phyloP scores from a whole-genome alignment of 2,329 filamentous ascomycete species.

The Aspergillus alliaceus region DNA sequence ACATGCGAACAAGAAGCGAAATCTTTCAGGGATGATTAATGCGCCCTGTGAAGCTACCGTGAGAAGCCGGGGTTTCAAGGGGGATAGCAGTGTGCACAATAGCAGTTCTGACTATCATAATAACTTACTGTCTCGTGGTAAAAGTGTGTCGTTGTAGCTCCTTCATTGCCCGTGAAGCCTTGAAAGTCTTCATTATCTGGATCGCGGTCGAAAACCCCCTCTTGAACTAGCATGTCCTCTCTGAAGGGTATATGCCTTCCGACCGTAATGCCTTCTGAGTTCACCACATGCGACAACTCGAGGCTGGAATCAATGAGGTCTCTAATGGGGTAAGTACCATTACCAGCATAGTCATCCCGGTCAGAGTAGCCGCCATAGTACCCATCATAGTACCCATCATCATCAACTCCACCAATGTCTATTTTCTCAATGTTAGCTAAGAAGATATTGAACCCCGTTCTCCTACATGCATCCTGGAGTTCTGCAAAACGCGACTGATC shows the following conservation, averaged over 20 bases:
- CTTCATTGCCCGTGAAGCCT: conserved; percentile 7
- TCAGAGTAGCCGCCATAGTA: neutral
- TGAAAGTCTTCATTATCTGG: neutral
- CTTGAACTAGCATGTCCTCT: neutral
- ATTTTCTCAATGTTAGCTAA: conserved; percentile 4
- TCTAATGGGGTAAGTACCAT: neutral
- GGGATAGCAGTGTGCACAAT: neutral
- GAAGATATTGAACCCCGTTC: neutral
- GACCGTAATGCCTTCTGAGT: neutral
- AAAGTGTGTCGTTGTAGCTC: conserved; percentile 4
- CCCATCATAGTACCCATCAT: neutral
- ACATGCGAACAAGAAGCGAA: neutral
- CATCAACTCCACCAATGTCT: neutral
- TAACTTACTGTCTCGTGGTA: conserved; percentile 1
- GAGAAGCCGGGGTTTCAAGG: neutral
- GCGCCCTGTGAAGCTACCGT: neutral
- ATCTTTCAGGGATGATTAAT: neutral
- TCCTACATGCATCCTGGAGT: conserved; percentile 2
- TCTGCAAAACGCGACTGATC: conserved; percentile 1
- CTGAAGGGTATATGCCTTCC: neutral
- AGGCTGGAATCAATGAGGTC: neutral
- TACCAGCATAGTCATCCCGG: neutral
- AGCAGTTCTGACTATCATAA: neutral
- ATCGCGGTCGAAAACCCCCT: neutral
- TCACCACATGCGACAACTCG: neutral